These are phyloP conservation scores for Umbelopsis sp. DNA, from an alignment of 192 early-diverging fungal species.

Conservation along the genomic window DNA sequence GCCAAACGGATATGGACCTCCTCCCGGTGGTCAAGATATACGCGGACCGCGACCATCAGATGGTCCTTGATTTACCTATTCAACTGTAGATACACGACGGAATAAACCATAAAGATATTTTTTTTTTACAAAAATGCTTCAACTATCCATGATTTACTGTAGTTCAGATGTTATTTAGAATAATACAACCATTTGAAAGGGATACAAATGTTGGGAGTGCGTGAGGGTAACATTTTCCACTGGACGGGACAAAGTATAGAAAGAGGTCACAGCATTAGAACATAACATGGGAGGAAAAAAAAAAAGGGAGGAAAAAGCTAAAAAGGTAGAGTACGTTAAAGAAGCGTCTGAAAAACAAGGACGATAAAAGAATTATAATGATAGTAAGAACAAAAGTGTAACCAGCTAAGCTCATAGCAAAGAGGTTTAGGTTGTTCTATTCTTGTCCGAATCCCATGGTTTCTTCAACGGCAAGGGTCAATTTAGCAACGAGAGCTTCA, in stretches of 20 bases:
- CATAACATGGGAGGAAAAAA: background rate
- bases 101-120: background rate
- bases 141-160: background rate
- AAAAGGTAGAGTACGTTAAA: background rate
- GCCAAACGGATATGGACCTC: slow-evolving; percentile 29
- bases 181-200: background rate
- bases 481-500: slow-evolving; percentile 60
- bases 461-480: slow-evolving; percentile 91
- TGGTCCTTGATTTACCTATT: background rate
- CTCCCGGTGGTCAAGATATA: slow-evolving; percentile 8
- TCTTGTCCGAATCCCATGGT: slow-evolving; percentile 94
- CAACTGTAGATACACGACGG: slow-evolving; percentile 3
- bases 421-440: slow-evolving; percentile 23
- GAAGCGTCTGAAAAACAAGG: background rate
- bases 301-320: background rate
- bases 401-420: background rate
- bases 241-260: background rate
- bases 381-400: background rate
- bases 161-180: background rate
- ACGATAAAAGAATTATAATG: background rate
- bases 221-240: background rate
- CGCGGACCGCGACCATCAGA: background rate
- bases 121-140: background rate
- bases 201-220: background rate
- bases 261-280: slow-evolving; percentile 10